Base-by-base conservation (phyloP, 371 early-diverging fungal genomes). In the Phascolomyces articulosus region DNA sequence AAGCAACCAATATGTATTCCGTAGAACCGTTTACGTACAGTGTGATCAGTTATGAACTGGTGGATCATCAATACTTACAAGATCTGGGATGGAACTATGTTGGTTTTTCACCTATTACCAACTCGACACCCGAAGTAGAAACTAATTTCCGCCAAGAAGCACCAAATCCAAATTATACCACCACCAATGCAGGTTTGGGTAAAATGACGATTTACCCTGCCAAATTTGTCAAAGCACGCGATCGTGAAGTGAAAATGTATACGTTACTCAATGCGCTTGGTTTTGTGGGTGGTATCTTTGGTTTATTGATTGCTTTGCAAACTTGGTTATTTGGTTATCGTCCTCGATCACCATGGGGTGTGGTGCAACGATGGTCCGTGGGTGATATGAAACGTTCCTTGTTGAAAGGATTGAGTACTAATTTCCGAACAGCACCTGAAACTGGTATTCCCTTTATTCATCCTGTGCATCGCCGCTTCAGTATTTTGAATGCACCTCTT, bases 261-360 rank as follows among this genome's bases (percentile, higher is more conserved):
- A 79, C 78, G 6, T 63, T 82, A 7, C 63, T 82, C 26, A 82
- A 82, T 58, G 82, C 79, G 1, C 69, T 82, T 51, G 82, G 82
- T 58, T 79, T 82, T 41, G 76, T 79, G 7, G 82, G 82, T 67
- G 82, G 82, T 71, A 73, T 82, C 58, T 77, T 82, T 69, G 82
- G 82, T 70, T 53, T 82, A 3, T 60, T 79, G 28, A 44, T 82
- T n/a, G 72, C 74, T 23, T 65, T 70, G 6, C 82, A 82, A 60
- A 64, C 78, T 13, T 82, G 82, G 82, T 59, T 82, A n/a, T 82
- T 82, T 58, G 82, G 82, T 60, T 77, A 70, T 34, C 72, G 82
- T 49, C 82, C 82, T 40, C 70, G 78, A 27, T 77, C 78, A 9
- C 82, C 82, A 26, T 82, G 82, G 82, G 82, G 82, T 44, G 75